Evolutionary conservation across 2,329 filamentous ascomycete species (phyloP), one percentile per base, ranked within the genome.

Genomic region (Colletotrichum liaoningense): DNA sequence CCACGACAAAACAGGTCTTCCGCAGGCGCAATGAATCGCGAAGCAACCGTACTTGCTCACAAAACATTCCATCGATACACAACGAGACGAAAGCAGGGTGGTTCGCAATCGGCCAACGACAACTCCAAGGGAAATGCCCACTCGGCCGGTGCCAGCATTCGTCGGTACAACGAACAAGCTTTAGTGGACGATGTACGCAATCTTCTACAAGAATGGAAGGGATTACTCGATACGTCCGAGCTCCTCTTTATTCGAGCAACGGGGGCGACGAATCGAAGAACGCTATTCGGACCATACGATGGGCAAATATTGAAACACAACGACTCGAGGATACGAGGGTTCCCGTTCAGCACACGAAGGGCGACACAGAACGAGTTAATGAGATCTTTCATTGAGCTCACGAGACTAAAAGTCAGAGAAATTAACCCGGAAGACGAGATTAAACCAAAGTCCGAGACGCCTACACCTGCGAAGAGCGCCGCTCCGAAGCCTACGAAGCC

Each of bases 21-120:
- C 3, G 86, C 89, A 19, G 93, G 93, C 0, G 88, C 93, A 1
- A 90, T 97, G 80, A 95, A 97, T 76, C 89, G 94, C 66, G 94
- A 97, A 79, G 95, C 96, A 6, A 93, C 93, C 0, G 94, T 98
- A 0, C 88, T 98, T 57, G 96, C 95, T 0, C 96, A 98, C 83
- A 99, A 99, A 86, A 98, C 96, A 0, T 99, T 98, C 82, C 97
- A 99, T 82, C 90, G 97, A 70, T 99, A 99, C 80, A 99, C 97
- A 0, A 99, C 97, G 6, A 89, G 97, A 76, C 90, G 97, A 77
- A 99, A 99, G 82, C 97, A 99, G 82, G 97, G 97, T 86, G 97
- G 97, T 55, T 93, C 95, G 12, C 97, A 99, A 81, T 97, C 95
- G 3, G 93, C 96, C 33, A 98, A 95, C 81, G 97, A 99, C 81